These are phyloP conservation scores for Pezicula neosporulosa DNA, from an alignment of 2,329 filamentous ascomycete genomes.

Conservation along the genomic window DNA sequence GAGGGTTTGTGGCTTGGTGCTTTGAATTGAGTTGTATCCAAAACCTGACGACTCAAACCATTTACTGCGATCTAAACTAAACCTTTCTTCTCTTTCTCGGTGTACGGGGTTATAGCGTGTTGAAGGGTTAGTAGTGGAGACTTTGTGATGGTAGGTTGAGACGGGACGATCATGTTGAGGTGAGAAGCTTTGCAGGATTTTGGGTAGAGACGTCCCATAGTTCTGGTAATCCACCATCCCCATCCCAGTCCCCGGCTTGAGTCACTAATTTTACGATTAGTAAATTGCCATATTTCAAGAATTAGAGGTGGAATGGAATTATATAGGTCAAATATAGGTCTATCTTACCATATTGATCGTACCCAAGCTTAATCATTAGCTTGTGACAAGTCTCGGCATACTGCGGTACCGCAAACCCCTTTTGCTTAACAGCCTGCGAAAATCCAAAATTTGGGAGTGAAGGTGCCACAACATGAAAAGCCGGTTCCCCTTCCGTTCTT, in stretches of 20 bases:
- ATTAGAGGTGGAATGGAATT: slow-evolving; percentile 52
- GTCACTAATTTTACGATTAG: slow-evolving; percentile 26
- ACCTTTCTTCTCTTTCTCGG: slow-evolving; percentile 10
- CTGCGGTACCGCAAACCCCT: slow-evolving; percentile 56
- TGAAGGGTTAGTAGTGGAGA: slow-evolving; percentile 4
- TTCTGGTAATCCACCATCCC: slow-evolving; percentile 64
- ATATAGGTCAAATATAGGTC: slow-evolving; percentile 60
- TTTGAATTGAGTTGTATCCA: slow-evolving; percentile 36
- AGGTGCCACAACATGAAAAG: slow-evolving; percentile 44
- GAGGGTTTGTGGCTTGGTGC: slow-evolving; percentile 68
- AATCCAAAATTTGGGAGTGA: slow-evolving; percentile 53
- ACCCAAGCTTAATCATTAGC: slow-evolving; percentile 66
- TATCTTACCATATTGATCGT: slow-evolving; percentile 53
- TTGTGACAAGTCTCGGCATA: slow-evolving; percentile 64
- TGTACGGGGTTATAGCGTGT: slow-evolving; percentile 3
- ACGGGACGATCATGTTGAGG: slow-evolving; percentile 12
- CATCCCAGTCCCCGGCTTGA: slow-evolving; percentile 75
- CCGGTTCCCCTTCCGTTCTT: slow-evolving; percentile 17
- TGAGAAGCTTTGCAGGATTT: slow-evolving; percentile 50
- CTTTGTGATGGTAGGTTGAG: not conserved
- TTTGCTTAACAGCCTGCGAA: slow-evolving; percentile 29
- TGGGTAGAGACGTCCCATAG: slow-evolving; percentile 57
- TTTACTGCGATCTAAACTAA: slow-evolving; percentile 9
- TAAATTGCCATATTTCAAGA: slow-evolving; percentile 51
- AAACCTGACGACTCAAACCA: slow-evolving; percentile 14